Conservation (phyloP, 108 stramenopile species). For the Skeletonema tropicum region DNA sequence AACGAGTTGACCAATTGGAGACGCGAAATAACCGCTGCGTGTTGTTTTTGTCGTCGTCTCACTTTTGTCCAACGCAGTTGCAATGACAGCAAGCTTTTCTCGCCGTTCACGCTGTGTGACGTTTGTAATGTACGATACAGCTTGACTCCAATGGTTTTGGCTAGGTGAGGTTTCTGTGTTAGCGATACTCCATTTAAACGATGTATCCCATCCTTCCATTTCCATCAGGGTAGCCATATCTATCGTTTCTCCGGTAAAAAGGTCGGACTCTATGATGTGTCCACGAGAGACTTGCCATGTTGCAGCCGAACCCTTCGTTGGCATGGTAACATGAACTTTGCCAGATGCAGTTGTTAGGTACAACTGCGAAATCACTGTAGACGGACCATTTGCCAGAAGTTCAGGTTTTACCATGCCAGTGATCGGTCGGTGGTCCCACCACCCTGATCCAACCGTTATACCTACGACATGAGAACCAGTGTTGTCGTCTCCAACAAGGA, state of each 20-base stretch:
- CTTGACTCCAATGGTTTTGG: not conserved
- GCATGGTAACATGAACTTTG: slow-evolving; percentile 1
- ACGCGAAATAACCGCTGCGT: not conserved
- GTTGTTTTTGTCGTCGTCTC: not conserved
- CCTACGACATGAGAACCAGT: slow-evolving; percentile 16
- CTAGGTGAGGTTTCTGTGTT: not conserved
- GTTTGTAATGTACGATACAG: slow-evolving; percentile 24
- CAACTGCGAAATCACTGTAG: slow-evolving; percentile 33
- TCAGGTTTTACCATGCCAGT: slow-evolving; percentile 31
- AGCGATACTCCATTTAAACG: slow-evolving; percentile 14
- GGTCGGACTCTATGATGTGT: slow-evolving; percentile 37
- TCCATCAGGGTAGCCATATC: slow-evolving; percentile 12
- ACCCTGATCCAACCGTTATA: slow-evolving; percentile 42
- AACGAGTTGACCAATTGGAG: slow-evolving; percentile 30
- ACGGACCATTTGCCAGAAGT: slow-evolving; percentile 25
- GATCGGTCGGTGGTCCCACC: slow-evolving; percentile 51
- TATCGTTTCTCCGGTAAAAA: slow-evolving; percentile 49
- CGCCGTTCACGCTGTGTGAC: slow-evolving; percentile 9
- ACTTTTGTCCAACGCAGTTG: not conserved
- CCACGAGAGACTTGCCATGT: slow-evolving; percentile 36
- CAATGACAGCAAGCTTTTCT: slow-evolving; percentile 8
- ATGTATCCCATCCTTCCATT: slow-evolving; percentile 46
- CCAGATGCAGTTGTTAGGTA: slow-evolving; percentile 12
- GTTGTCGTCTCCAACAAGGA: not conserved
- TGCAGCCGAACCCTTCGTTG: slow-evolving; percentile 1